Evolutionary conservation across 768 basidiomycete genomes (phyloP), one percentile per base, ranked within the genome.

Genomic region (Suillus placidus): DNA sequence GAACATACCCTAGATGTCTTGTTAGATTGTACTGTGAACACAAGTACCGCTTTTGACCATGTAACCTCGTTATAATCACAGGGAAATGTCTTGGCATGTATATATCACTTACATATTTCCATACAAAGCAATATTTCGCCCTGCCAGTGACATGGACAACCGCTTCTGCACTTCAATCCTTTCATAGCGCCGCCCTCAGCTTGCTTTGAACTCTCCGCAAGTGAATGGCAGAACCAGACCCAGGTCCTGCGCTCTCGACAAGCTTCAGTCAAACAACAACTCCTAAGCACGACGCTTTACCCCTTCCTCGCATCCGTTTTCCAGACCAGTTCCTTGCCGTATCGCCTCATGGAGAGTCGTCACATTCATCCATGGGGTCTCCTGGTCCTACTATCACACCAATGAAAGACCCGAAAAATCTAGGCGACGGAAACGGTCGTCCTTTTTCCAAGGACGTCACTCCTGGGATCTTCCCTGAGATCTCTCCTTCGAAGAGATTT

Each of bases 161-260:
- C 12, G 54, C 32, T 35, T 34, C 51, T 58, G n/a, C 3, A n/a
- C 51, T 57, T 12, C 32, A 60, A 26, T n/a, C 55, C 55, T 35
- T 60, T 62, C 61, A 9, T 35, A 62, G 20, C 55, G 37, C n/a
- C 23, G 26, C 20, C 14, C 37, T 37, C 12, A 23, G 35, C 40
- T 42, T 63, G 16, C 16, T 64, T 40, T 40, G 38, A 30, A n/a
- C 30, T 52, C 38, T 16, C 37, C 20, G 23, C 18, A 64, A 47
- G 55, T 56, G 56, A 34, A 81, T 81, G 78, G 76, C 74, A 66
- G 76, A 77, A 69, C 67, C 74, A 66, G 76, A 77, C 67, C 68
- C 69, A 58, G 42, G 52, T 49, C 64, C 65, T 62, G 70, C 64
- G 32, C 68, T 72, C 34, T 72, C 74, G 20, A 64, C 64, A 47